Percentiles rank a stretch among this genome's conserved stretches.
phyloP scores from a whole-genome alignment of 306 rosid species.

The Biancaea sappan region DNA sequence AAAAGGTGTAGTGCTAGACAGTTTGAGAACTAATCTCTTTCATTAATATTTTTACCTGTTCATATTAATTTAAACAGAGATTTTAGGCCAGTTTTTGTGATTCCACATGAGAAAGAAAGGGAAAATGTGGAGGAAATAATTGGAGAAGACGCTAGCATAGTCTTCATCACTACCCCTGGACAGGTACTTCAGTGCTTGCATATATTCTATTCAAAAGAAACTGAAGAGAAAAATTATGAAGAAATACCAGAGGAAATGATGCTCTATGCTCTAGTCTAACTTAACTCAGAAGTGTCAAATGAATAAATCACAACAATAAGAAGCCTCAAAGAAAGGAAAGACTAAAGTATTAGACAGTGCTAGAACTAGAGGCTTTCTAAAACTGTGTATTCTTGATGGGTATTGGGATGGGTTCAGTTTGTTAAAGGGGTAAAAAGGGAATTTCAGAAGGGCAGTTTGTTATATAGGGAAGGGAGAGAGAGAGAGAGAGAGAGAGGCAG shows the following conservation, averaged over 20 bases:
- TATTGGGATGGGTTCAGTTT: too few species aligned
- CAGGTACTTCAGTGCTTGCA: conserved; percentile 74
- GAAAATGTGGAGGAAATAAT: conserved; percentile 68
- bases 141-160: conserved; percentile 67
- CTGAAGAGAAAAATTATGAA: neutral
- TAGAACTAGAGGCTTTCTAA: conserved; percentile 9
- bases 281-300: conserved; percentile 3
- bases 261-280: neutral
- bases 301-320: neutral
- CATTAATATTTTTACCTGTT: neutral
- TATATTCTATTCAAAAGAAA: conserved; percentile 5
- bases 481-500: too few species aligned
- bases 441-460: too few species aligned
- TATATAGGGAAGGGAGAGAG: too few species aligned
- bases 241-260: neutral
- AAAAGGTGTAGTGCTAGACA: too few species aligned
- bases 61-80: conserved; percentile 50
- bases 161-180: conserved; percentile 92
- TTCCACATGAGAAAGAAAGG: conserved; percentile 92
- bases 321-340: neutral
- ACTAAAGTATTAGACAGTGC: neutral
- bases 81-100: conserved; percentile 77
- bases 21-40: neutral
- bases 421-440: too few species aligned
- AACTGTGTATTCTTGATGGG: neutral